Percentiles rank a stretch among this genome's conserved stretches.
Evolutionary conservation across 2,329 filamentous ascomycete genomes (phyloP).

Genomic region (Neocucurbitaria cava): DNA sequence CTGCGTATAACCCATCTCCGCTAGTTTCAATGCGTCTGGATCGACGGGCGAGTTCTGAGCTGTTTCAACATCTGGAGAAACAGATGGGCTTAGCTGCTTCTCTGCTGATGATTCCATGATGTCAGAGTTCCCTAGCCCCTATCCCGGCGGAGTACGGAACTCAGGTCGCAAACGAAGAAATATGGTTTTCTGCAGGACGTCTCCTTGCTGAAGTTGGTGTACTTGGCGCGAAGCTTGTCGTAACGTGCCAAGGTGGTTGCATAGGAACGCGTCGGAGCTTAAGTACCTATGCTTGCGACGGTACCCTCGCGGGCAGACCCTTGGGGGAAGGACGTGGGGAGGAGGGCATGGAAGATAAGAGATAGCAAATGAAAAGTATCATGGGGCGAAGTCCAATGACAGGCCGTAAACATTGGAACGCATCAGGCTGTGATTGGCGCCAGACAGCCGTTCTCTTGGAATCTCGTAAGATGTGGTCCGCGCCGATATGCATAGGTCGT

Average conservation of each 20-base stretch:
- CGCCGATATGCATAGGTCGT: not conserved
- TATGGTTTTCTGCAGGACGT: not conserved
- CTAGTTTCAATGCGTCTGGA: constrained; percentile 53
- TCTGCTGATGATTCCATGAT: constrained; percentile 16
- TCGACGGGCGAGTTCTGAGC: constrained; percentile 28
- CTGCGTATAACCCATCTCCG: constrained; percentile 58
- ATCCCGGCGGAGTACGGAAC: not conserved
- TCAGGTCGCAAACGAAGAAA: not conserved
- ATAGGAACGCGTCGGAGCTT: constrained; percentile 8
- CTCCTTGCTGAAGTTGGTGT: constrained; percentile 9
- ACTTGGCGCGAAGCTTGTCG: constrained; percentile 19
- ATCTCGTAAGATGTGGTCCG: not conserved
- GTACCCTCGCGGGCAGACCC: not conserved
- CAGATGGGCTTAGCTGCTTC: constrained; percentile 15
- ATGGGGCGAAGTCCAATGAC: not conserved
- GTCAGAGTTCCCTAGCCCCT: not conserved
- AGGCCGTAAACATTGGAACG: constrained; percentile 1
- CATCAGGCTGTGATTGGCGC: not conserved
- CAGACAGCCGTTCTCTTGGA: not conserved
- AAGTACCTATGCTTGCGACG: constrained; percentile 4
- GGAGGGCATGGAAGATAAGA: constrained; percentile 9
- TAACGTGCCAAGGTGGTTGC: constrained; percentile 7
- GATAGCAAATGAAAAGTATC: constrained; percentile 2
- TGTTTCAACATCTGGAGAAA: constrained; percentile 18
- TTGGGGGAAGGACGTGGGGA: not conserved